A percentile compares a stretch with the other conserved stretches of the same genome.
phyloP scores from a whole-genome alignment of 345 rosid species.

The Citrus mangshanensis region DNA sequence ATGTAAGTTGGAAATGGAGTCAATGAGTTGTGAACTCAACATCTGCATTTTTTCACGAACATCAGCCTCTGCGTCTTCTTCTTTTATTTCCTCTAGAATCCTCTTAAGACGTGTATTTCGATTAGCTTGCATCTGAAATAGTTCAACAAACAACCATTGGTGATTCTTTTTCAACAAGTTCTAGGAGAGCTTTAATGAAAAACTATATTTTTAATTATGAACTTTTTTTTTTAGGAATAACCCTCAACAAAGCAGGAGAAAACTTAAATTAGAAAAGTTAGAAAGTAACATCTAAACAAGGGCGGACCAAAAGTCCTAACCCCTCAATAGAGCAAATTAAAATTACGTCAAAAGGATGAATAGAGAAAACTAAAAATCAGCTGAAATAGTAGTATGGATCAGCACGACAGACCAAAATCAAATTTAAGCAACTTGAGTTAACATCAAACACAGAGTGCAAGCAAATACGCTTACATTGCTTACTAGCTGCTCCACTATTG shows the following conservation, averaged over 20 bases:
- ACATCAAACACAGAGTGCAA: not conserved
- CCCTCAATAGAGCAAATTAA: no score
- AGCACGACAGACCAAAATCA: no score
- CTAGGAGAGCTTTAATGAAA: not conserved
- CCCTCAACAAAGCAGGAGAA: no score
- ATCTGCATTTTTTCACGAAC: constrained; percentile 88
- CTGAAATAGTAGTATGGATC: no score
- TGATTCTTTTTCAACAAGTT: not conserved
- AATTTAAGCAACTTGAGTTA: not conserved
- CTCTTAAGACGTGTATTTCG: constrained; percentile 69
- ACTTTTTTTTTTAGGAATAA: no score
- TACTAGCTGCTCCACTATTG: constrained; percentile 85
- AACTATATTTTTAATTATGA: no score
- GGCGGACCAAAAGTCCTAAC: no score
- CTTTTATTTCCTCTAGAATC: constrained; percentile 85
- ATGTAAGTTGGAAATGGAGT: constrained; percentile 73
- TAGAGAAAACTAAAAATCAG: no score
- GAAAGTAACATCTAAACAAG: no score
- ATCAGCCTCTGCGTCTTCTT: constrained; percentile 85
- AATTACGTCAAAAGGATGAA: no score
- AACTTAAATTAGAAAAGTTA: no score
- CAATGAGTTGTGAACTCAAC: constrained; percentile 62
- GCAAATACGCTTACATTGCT: constrained; percentile 58
- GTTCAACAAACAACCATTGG: not conserved
- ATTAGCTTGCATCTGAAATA: constrained; percentile 69